Percentiles rank a stretch among this genome's conserved stretches.
Evolutionary conservation across 1,284 basidiomycete genomes (phyloP).

Genomic region (Leccinum cinnamomeum): DNA sequence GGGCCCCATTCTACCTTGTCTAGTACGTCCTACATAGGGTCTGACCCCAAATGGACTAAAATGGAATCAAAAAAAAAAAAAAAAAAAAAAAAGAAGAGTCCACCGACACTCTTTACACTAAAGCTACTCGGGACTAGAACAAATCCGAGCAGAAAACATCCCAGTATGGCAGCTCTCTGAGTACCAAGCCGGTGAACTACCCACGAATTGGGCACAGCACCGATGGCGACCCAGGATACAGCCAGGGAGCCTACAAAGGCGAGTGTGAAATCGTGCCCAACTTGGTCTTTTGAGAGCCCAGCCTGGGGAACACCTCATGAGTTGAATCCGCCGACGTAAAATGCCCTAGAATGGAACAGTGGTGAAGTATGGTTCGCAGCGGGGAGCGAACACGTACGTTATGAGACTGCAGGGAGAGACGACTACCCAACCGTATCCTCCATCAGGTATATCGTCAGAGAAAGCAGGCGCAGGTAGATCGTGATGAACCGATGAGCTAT

Average conservation of each 20-base stretch:
- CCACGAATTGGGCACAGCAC: conserved; percentile 31
- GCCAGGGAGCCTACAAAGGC: conserved; percentile 36
- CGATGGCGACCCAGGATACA: conserved; percentile 31
- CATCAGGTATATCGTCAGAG: conserved; percentile 19
- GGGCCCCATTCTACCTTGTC: too few relatives aligned
- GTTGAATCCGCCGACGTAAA: conserved; percentile 27
- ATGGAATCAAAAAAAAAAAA: too few relatives aligned
- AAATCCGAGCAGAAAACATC: conserved; percentile 29
- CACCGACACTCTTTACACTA: conserved; percentile 25
- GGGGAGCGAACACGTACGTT: conserved; percentile 16
- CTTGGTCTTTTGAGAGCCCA: conserved; percentile 24
- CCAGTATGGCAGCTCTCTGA: conserved; percentile 25
- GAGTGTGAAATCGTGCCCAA: conserved; percentile 27
- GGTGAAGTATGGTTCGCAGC: neutral
- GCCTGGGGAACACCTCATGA: conserved; percentile 35
- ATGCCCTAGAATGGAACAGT: conserved; percentile 16
- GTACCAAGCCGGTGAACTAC: conserved; percentile 30
- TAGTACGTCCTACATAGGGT: too few relatives aligned
- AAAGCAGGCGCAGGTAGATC: neutral
- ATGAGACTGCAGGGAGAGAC: conserved; percentile 24
- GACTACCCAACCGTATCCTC: conserved; percentile 27
- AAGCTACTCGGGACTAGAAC: conserved; percentile 33
- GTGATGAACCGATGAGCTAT: neutral
- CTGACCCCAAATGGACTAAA: too few relatives aligned
- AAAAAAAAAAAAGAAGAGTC: neutral